A percentile compares a stretch with the other conserved stretches of the same genome.
phyloP scores from a whole-genome alignment of 2,329 filamentous ascomycete genomes.

The Phyllosticta ampelicida region DNA sequence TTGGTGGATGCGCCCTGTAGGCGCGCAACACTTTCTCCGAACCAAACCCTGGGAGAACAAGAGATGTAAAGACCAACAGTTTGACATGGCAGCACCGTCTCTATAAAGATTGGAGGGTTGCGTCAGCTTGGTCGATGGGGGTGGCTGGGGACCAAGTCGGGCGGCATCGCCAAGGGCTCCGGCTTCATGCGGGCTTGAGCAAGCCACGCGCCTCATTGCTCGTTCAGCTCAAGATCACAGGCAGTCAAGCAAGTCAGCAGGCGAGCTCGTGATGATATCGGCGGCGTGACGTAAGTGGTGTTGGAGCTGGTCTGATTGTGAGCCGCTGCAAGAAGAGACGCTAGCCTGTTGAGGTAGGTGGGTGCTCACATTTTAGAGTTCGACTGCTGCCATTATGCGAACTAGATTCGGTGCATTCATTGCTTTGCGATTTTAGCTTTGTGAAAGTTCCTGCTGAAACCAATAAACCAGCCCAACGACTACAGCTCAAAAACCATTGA shows the following conservation, averaged over 20 bases:
- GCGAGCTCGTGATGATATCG: neutral
- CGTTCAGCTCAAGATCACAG: neutral
- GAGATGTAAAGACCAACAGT: neutral
- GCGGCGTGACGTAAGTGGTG: neutral
- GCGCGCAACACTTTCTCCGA: neutral
- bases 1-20: neutral
- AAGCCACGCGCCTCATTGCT: neutral
- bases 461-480: neutral
- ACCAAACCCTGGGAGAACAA: neutral
- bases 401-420: neutral
- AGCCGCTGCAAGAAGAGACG: neutral
- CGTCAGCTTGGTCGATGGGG: neutral
- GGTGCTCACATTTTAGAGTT: neutral
- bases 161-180: neutral
- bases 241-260: neutral
- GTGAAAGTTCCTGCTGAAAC: neutral
- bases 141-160: neutral
- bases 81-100: neutral
- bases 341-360: neutral
- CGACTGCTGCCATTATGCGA: neutral
- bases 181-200: neutral
- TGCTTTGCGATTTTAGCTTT: neutral
- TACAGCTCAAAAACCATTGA: neutral
- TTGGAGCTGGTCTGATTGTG: neutral
- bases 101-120: neutral